These are phyloP conservation scores for Blumeria hordei DNA, from an alignment of 2,329 filamentous ascomycete genomes.

Conservation along the genomic window DNA sequence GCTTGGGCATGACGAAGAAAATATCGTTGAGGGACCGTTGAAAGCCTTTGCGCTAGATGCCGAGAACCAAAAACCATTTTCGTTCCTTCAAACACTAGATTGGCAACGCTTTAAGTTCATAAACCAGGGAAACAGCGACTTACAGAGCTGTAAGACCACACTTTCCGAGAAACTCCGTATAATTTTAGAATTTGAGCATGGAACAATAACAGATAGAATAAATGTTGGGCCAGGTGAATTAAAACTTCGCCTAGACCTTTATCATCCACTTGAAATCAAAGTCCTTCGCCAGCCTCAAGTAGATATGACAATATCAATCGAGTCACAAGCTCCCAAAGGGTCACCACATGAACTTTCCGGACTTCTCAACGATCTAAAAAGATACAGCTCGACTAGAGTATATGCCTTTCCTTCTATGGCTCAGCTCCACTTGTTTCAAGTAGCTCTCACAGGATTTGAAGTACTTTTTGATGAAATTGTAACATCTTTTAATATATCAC, in stretches of 20 bases:
- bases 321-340: constrained; percentile 37
- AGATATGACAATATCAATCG: constrained; percentile 55
- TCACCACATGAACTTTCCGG: constrained; percentile 36
- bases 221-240: constrained; percentile 60
- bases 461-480: constrained; percentile 55
- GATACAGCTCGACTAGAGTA: constrained; percentile 41
- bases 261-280: constrained; percentile 33
- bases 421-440: constrained; percentile 58
- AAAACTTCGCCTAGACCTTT: constrained; percentile 37
- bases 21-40: constrained; percentile 45
- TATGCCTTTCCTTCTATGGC: constrained; percentile 40
- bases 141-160: constrained; percentile 39
- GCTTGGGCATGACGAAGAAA: constrained; percentile 40
- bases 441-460: constrained; percentile 53
- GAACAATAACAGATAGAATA: constrained; percentile 60
- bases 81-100: constrained; percentile 17
- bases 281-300: constrained; percentile 49
- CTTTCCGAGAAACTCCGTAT: constrained; percentile 55
- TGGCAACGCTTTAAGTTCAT: constrained; percentile 50
- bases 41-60: constrained; percentile 38
- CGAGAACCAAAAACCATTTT: constrained; percentile 18
- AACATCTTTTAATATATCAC: constrained; percentile 53
- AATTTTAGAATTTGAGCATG: constrained; percentile 49
- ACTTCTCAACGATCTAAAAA: constrained; percentile 21
- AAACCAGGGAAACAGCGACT: constrained; percentile 36